phyloP scores from a whole-genome alignment of 352 stramenopile genomes.

The Phytopythium ostracodes region DNA sequence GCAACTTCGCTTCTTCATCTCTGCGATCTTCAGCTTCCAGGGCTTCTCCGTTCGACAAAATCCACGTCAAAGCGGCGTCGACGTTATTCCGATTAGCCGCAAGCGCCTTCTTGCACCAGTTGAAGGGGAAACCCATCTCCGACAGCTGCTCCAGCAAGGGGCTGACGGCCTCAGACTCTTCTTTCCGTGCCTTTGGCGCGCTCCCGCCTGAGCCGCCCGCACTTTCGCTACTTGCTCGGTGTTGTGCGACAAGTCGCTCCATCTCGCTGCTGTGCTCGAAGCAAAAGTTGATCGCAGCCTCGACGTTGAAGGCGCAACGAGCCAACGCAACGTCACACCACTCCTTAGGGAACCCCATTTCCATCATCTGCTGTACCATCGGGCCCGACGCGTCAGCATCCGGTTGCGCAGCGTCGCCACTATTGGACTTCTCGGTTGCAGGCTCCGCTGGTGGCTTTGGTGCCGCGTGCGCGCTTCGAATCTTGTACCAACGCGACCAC shows the following conservation, averaged over 20 bases:
- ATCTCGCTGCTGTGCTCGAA: constrained; percentile 92
- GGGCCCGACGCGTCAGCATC: constrained; percentile 37
- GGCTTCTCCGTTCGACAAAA: constrained; percentile 88
- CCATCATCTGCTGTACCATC: constrained; percentile 91
- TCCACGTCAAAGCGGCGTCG: constrained; percentile 90
- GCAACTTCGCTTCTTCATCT: constrained; percentile 73
- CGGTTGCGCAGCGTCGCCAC: constrained; percentile 17
- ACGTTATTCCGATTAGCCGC: constrained; percentile 88
- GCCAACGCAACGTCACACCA: constrained; percentile 89
- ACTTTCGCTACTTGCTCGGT: constrained; percentile 54
- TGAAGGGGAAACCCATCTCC: constrained; percentile 92
- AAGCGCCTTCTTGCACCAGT: constrained; percentile 91
- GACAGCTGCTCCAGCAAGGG: constrained; percentile 84
- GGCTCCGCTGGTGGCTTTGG: constrained; percentile 20
- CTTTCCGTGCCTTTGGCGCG: constrained; percentile 28
- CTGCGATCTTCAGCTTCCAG: constrained; percentile 84
- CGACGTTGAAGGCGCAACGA: constrained; percentile 85
- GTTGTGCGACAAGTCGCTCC: constrained; percentile 80
- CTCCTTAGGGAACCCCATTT: constrained; percentile 91
- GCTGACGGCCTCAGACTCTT: constrained; percentile 61
- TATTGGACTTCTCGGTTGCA: constrained; percentile 24
- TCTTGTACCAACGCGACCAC: constrained; percentile 71
- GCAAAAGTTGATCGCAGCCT: constrained; percentile 91
- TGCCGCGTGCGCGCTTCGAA: constrained; percentile 44
- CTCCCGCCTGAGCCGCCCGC: constrained; percentile 14